Conservation (phyloP, 2,329 filamentous ascomycete genomes). For the Stagonosporopsis tanaceti region DNA sequence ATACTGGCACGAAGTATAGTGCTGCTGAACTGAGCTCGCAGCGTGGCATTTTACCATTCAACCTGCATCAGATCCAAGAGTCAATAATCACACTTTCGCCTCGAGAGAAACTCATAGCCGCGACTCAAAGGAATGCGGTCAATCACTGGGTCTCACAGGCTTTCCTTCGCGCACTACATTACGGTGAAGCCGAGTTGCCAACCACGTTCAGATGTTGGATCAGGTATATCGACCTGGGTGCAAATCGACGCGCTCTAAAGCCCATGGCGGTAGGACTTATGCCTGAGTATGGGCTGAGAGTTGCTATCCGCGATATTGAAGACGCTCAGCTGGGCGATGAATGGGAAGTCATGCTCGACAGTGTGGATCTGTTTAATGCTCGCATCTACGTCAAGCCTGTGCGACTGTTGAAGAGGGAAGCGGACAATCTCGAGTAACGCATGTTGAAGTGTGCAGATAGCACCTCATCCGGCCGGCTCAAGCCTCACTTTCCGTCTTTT, state of each 20-base stretch:
- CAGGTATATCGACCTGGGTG: constrained; percentile 11
- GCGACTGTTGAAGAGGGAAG: constrained; percentile 46
- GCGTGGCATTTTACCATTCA: constrained; percentile 63
- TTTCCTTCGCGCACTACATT: constrained; percentile 66
- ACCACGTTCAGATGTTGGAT: constrained; percentile 53
- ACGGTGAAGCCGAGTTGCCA: constrained; percentile 61
- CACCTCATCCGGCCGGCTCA: background rate
- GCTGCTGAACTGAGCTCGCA: constrained; percentile 21
- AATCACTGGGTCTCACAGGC: constrained; percentile 62
- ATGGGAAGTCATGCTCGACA: constrained; percentile 55
- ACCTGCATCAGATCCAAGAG: constrained; percentile 55
- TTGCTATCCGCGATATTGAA: constrained; percentile 21
- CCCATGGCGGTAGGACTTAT: constrained; percentile 24
- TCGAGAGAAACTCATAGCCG: constrained; percentile 54
- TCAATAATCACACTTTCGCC: constrained; percentile 58
- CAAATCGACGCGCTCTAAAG: constrained; percentile 3
- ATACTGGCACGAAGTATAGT: constrained; percentile 54
- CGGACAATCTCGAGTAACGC: background rate
- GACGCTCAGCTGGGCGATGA: constrained; percentile 51
- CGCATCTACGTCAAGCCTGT: constrained; percentile 47
- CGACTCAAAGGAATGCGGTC: constrained; percentile 44
- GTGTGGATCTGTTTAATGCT: constrained; percentile 48
- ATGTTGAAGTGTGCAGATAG: background rate
- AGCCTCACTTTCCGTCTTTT: background rate
- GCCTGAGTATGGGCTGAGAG: constrained; percentile 28